Conservation (phyloP, 495 filamentous ascomycete species). For the Viridothelium virens region DNA sequence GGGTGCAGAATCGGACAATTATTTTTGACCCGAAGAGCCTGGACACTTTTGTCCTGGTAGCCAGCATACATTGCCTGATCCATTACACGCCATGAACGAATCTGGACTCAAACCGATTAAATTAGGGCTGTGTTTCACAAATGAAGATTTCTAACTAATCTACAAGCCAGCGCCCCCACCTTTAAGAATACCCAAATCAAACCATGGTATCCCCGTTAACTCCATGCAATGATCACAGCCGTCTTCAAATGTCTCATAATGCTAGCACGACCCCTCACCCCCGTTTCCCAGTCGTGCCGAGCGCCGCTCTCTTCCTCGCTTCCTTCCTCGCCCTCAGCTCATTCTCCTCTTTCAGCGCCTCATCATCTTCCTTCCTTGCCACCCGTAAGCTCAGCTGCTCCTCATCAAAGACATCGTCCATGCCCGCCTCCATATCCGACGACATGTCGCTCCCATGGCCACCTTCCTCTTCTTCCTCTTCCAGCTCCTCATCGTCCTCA, state of each 20-base stretch:
- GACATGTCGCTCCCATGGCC: conserved; percentile 49
- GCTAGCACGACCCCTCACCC: not conserved
- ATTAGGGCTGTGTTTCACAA: no score
- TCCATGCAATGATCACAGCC: not conserved
- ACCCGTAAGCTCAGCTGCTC: conserved; percentile 44
- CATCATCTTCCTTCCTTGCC: conserved; percentile 53
- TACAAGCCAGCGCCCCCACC: not conserved
- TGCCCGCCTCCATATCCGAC: conserved; percentile 61
- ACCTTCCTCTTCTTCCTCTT: conserved; percentile 37
- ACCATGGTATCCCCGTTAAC: not conserved
- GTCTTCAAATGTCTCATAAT: not conserved
- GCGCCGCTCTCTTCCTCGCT: conserved; percentile 40
- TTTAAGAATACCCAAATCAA: not conserved
- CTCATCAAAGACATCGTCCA: conserved; percentile 52
- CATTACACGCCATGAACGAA: no score
- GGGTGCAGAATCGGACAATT: no score
- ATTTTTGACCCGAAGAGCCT: no score
- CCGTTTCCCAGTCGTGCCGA: not conserved
- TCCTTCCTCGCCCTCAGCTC: conserved; percentile 50
- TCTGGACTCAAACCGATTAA: no score
- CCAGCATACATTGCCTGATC: no score
- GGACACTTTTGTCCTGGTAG: no score
- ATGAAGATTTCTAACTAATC: not conserved
- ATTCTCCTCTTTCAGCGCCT: conserved; percentile 47
- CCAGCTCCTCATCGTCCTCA: conserved; percentile 32